A percentile compares a stretch with the other conserved stretches of the same genome.
phyloP scores from a whole-genome alignment of 371 early-diverging fungal species.

The Mucor racemosus region DNA sequence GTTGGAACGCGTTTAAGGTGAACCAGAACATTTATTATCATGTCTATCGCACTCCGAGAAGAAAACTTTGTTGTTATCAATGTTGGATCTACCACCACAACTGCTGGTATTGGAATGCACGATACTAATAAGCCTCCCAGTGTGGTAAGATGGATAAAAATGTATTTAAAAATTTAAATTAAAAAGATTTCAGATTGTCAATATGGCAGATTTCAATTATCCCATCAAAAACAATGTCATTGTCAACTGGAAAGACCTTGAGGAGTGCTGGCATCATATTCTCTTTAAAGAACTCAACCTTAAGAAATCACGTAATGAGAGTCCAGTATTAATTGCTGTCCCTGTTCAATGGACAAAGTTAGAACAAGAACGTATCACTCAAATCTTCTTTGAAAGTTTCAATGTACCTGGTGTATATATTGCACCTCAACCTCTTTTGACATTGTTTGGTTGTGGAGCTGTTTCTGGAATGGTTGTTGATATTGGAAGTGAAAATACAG shows the following conservation, averaged over 20 bases:
- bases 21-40: slow-evolving; percentile 18
- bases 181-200: slow-evolving; percentile 27
- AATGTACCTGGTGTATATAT: slow-evolving; percentile 89
- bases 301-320: slow-evolving; percentile 76
- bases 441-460: slow-evolving; percentile 80
- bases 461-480: slow-evolving; percentile 88
- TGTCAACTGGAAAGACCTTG: slow-evolving; percentile 78
- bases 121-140: slow-evolving; percentile 74
- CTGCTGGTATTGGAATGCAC: slow-evolving; percentile 70
- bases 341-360: slow-evolving; percentile 84
- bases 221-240: slow-evolving; percentile 69
- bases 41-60: slow-evolving; percentile 62
- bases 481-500: slow-evolving; percentile 80
- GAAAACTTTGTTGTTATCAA: slow-evolving; percentile 81
- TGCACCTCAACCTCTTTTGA: slow-evolving; percentile 81
- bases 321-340: slow-evolving; percentile 76
- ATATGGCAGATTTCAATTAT: slow-evolving; percentile 49
- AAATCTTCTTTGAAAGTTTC: slow-evolving; percentile 89
- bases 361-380: slow-evolving; percentile 82
- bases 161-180: slow-evolving; percentile 3
- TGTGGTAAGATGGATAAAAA: slow-evolving; percentile 42
- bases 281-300: slow-evolving; percentile 79
- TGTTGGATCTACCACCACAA: slow-evolving; percentile 67
- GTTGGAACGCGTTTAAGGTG: slow-evolving; percentile 13
- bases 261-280: slow-evolving; percentile 76